Evolutionary conservation across 352 stramenopile genomes (phyloP), one percentile per base, ranked within the genome.

Genomic region (Globisporangium sylvaticum): DNA sequence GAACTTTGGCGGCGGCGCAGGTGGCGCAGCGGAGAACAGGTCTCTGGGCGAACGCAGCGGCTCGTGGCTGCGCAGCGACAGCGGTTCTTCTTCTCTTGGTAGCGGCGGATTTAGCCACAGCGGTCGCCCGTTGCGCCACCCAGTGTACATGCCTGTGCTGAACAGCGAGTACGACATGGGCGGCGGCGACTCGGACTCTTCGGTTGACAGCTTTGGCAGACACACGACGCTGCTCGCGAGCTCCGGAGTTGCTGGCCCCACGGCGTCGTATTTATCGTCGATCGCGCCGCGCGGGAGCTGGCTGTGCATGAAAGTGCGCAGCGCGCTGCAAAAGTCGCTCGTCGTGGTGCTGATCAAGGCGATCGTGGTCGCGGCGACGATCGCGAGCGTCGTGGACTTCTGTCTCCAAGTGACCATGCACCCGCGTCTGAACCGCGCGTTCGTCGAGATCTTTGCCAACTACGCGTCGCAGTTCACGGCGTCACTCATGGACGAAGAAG

Each of bases 391-490:
- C 14, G 83, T 78, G 22, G 83, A 91, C 66, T 89, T 91, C 70
- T 89, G 80, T 54, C 68, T 91, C 5, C 83, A 89, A 31, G 78
- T 89, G 58, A 85, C 83, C 37, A 79, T 91, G 77, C 83, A 91
- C 53, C 83, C 83, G 37, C 67, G 83, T 32, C 55, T 91, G 15
- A 88, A 88, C 65, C 83, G 83, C 48, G 80, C 83, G 24, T 88
- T 88, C 57, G 83, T 91, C 9, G 71, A 84, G 44, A 81, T 88
- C 52, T 89, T 91, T 60, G 68, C 87, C 39, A 87, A 85, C 58
- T 88, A 91, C 68, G 79, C 80, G 57, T 72, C 70, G 29, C 79
- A 89, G 62, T 87, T 91, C 62, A 83, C 78, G 10, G 83, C 76
- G 0, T 86, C 78, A 42, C 58, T 91, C 20, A 73, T 66, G 42